A percentile compares a stretch with the other conserved stretches of the same genome.
These are phyloP conservation scores for Cyberlindnera maritima DNA, from an alignment of 805 yeast genomes.

Conservation along the genomic window DNA sequence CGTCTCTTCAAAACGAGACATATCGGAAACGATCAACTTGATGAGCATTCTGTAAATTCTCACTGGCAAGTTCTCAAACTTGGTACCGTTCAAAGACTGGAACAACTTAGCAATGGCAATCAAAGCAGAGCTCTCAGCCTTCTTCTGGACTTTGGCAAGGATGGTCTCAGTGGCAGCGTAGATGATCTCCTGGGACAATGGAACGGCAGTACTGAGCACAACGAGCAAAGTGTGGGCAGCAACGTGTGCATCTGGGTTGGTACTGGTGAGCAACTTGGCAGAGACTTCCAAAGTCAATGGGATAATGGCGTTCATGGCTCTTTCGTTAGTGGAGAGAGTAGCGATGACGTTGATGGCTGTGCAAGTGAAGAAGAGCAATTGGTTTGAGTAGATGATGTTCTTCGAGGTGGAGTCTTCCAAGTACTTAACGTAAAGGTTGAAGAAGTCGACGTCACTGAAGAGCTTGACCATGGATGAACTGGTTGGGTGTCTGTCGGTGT, in stretches of 20 bases:
- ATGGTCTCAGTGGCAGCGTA: conserved; percentile 63
- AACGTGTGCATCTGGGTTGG: conserved; percentile 61
- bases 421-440: conserved; percentile 62
- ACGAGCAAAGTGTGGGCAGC: conserved; percentile 82
- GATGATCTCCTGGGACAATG: conserved; percentile 54
- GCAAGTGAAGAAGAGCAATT: conserved; percentile 77
- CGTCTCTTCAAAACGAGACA: conserved; percentile 25
- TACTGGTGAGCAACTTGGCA: conserved; percentile 50
- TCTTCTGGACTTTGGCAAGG: conserved; percentile 41
- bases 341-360: conserved; percentile 67
- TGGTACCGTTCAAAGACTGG: conserved; percentile 43
- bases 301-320: conserved; percentile 45
- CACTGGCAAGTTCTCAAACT: conserved; percentile 39
- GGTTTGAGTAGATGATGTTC: conserved; percentile 59
- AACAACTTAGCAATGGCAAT: conserved; percentile 45
- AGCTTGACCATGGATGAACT: conserved; percentile 65
- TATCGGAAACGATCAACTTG: conserved; percentile 28
- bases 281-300: conserved; percentile 58
- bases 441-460: conserved; percentile 66
- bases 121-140: conserved; percentile 42
- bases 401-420: conserved; percentile 42
- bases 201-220: conserved; percentile 71
- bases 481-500: conserved; percentile 61
- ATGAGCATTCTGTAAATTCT: conserved; percentile 34
- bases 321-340: conserved; percentile 40